Evolutionary conservation across 129 eudicot genomes (phyloP).

Genomic region (Flaveria ramosissima): DNA sequence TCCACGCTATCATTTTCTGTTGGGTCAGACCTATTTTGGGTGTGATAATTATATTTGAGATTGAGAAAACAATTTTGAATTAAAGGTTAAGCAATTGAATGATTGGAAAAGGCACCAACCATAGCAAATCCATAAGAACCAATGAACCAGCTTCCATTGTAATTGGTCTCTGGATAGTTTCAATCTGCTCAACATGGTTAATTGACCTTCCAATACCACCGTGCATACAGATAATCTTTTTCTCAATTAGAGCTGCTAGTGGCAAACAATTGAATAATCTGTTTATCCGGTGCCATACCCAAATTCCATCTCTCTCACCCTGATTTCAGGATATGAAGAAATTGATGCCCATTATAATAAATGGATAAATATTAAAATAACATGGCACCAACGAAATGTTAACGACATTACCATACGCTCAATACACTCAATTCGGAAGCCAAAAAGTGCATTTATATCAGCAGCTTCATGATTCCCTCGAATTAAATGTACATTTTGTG

Average conservation of each 20-base stretch:
- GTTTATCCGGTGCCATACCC: slow-evolving; percentile 96
- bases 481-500: slow-evolving; percentile 81
- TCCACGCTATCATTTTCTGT: slow-evolving; percentile 99
- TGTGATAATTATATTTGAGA: neutral
- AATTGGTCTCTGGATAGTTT: slow-evolving; percentile 83
- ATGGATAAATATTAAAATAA: neutral
- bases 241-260: slow-evolving; percentile 89
- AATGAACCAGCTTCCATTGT: slow-evolving; percentile 97
- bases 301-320: slow-evolving; percentile 99
- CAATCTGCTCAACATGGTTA: slow-evolving; percentile 86
- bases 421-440: slow-evolving; percentile 96
- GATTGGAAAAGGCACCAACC: slow-evolving; percentile 47
- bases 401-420: slow-evolving; percentile 80
- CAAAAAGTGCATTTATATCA: slow-evolving; percentile 97
- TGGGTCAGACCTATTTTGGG: slow-evolving; percentile 86
- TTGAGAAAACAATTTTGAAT: slow-evolving; percentile 4
- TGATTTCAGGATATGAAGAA: slow-evolving; percentile 29
- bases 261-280: slow-evolving; percentile 95
- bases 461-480: slow-evolving; percentile 99
- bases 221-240: slow-evolving; percentile 95
- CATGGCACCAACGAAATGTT: neutral
- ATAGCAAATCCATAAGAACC: slow-evolving; percentile 91
- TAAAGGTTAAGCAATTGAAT: neutral
- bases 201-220: slow-evolving; percentile 99
- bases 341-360: neutral